A percentile compares a stretch with the other conserved stretches of the same genome.
Evolutionary conservation across 2,329 filamentous ascomycete species (phyloP).

Genomic region (Neonectria faginata): DNA sequence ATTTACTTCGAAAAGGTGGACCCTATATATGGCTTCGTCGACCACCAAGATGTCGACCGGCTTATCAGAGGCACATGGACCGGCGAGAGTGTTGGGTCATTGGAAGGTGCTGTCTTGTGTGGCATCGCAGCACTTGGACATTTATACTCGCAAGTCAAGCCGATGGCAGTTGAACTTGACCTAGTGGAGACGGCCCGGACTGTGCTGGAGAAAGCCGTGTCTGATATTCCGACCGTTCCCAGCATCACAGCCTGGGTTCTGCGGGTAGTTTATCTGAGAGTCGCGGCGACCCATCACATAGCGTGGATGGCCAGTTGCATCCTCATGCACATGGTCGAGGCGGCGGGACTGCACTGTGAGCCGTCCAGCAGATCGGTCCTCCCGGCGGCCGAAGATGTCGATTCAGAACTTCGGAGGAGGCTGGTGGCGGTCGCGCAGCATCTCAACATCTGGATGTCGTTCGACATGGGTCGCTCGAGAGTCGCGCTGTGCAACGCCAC

Average conservation of each 20-base stretch:
- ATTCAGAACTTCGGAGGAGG: constrained; percentile 55
- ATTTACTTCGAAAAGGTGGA: constrained; percentile 67
- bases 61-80: constrained; percentile 51
- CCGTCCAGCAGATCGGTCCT: constrained; percentile 45
- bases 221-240: constrained; percentile 49
- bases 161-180: constrained; percentile 56
- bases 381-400: constrained; percentile 41
- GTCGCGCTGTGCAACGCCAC: constrained; percentile 61
- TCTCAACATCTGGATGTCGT: constrained; percentile 70
- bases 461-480: constrained; percentile 67
- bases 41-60: constrained; percentile 47
- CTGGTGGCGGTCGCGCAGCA: constrained; percentile 65
- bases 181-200: constrained; percentile 59
- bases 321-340: constrained; percentile 69
- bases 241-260: constrained; percentile 65
- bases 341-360: constrained; percentile 61
- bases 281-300: constrained; percentile 64
- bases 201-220: constrained; percentile 57
- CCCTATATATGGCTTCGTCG: constrained; percentile 63
- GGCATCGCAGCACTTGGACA: constrained; percentile 67
- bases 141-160: constrained; percentile 60
- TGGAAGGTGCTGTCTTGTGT: constrained; percentile 56
- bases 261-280: constrained; percentile 64
- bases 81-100: constrained; percentile 34
- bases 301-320: constrained; percentile 69